Conservation (phyloP, 352 stramenopile genomes). For the Phytophthora sp. region DNA sequence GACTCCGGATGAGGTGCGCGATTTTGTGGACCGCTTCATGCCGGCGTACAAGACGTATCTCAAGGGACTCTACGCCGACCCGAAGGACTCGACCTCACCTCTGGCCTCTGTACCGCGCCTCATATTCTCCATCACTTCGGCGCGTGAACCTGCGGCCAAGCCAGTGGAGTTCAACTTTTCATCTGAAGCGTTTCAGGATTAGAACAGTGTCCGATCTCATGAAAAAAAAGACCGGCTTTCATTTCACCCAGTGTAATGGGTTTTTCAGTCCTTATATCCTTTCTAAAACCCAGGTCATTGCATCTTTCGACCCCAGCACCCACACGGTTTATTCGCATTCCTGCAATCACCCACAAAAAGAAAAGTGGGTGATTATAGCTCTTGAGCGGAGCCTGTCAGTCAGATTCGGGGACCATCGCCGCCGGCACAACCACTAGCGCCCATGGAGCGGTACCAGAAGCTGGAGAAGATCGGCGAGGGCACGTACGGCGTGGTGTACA, state of each 20-base stretch:
- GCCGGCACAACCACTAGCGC: slow-evolving; percentile 7
- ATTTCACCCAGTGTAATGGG: background rate
- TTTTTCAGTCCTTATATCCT: background rate
- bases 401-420: slow-evolving; percentile 8
- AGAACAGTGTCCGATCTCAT: slow-evolving; percentile 10
- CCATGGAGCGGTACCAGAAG: slow-evolving; percentile 94
- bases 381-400: slow-evolving; percentile 19
- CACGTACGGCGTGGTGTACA: slow-evolving; percentile 99
- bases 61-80: slow-evolving; percentile 55
- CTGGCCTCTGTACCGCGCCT: slow-evolving; percentile 51
- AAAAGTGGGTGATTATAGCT: slow-evolving; percentile 16
- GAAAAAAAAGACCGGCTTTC: slow-evolving; percentile 1
- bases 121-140: slow-evolving; percentile 61
- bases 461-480: slow-evolving; percentile 98
- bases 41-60: slow-evolving; percentile 82
- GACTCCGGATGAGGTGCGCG: slow-evolving; percentile 64
- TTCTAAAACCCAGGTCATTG: background rate
- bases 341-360: slow-evolving; percentile 7
- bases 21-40: slow-evolving; percentile 91
- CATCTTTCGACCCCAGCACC: no score
- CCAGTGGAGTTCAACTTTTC: slow-evolving; percentile 64
- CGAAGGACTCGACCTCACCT: slow-evolving; percentile 18
- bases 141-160: slow-evolving; percentile 38
- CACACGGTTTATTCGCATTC: background rate
- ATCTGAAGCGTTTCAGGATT: slow-evolving; percentile 39